Evolutionary conservation across 2,329 filamentous ascomycete genomes (phyloP), one percentile per base, ranked within the genome.

Genomic region (Penicillium crustosum): DNA sequence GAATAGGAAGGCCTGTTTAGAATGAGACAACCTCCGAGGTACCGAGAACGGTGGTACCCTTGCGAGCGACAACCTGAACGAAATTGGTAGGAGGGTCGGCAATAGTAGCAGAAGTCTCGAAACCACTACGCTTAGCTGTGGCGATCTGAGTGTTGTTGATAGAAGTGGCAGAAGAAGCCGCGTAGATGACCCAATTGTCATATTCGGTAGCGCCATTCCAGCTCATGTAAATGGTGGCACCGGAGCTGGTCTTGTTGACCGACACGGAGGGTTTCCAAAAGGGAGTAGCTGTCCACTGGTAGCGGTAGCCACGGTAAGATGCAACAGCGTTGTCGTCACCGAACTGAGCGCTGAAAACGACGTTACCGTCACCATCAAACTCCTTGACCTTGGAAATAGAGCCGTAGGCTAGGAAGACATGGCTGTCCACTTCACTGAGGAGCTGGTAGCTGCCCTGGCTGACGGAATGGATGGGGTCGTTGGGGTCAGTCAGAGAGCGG

Each of bases 191-290:
- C 74, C 75, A 64, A 25, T 61, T 64, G 38, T 66, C 64, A 48
- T 66, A 64, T 31, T 75, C 73, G 0, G 73, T 76, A 9, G 73
- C 74, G 15, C 74, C 73, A 38, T 73, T 73, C 73, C 74, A 76
- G 61, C 74, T 76, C 68, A 77, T 74, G 58, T 71, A 73, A 6
- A 75, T 59, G 2, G 54, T 56, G n/a, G 35, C 49, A 27, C 27
- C 50, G 5, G 31, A 27, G 5, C 38, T 44, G 12, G 57, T 58
- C 8, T 35, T 48, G 9, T 53, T 41, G 9, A 62, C 53, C 10
- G 58, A 49, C 27, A 57, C 49, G 17, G 62, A 62, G 9, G 67
- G 67, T 10, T 60, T 56, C 60, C 55, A 63, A 47, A 60, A 60
- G 4, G 66, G 67, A 13, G 59, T 61, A 4, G 61, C 67, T 10